Base-by-base conservation (phyloP, 2,329 filamentous ascomycete species). In the Keithomyces neogunnii region DNA sequence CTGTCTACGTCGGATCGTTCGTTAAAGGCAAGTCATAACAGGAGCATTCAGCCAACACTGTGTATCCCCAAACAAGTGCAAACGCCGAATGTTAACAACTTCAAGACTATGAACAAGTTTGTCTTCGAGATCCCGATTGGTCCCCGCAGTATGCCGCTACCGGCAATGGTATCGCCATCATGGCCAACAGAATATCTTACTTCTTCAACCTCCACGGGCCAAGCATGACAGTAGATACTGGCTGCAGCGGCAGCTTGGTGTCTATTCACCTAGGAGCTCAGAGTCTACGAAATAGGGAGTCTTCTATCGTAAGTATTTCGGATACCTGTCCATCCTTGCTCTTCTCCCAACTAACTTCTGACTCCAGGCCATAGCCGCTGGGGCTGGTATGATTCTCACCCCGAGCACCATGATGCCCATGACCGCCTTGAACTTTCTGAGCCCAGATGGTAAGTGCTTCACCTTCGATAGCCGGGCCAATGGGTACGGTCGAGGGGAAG, bases 401-500 rank as follows among this genome's bases (percentile, higher is more conserved):
- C 76, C 76, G 0, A 75, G 74, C 49, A 80, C 75, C 3, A 77
- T 79, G 59, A 75, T 78, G 66, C 74, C 75, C 1, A 80, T 79
- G 76, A 76, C 74, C 1, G 74, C 72, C 4, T 62, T 79, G 19
- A 77, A 76, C 54, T 77, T 80, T 48, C 64, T 80, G 1, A 76
- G 75, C 43, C 70, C 74, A 2, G 70, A 75, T 51, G 76, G 77
- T 1, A 76, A 70, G 52, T 74, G 69, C 36, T 74, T 74, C 53
- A 77, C 76, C 4, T 84, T 78, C 59, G 82, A 83, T 57, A 61
- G 69, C n/a, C 70, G 72, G 3, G 83, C 80, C 19, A 77, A 80
- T 52, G 84, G 84, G 1, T 87, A 86, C 59, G 81, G 77, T 0
- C 72, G 82, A 33, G 83, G 82, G 1, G 84, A 87, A 59, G 84